Base-by-base conservation (phyloP, 768 basidiomycete genomes). In the Lentinula sp. region DNA sequence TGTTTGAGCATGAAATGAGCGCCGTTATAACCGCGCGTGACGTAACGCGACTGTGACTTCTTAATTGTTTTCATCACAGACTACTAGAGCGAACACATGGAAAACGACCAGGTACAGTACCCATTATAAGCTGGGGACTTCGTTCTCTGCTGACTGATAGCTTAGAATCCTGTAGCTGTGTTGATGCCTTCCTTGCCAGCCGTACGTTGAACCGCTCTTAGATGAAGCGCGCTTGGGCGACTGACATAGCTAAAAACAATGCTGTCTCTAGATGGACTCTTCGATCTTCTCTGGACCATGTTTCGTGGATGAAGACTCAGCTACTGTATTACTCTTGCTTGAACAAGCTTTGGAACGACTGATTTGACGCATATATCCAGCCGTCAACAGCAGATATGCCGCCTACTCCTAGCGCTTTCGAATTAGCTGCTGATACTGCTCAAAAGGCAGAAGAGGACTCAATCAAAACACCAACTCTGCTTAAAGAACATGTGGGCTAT, bases 221-320 rank as follows among this genome's bases (percentile, higher is more conserved):
- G 1, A 43, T 23, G 3, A 48, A 18, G 4, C 46, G 46, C 18
- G 18, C 16, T 16, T 15, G 15, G 10, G 39, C 15, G 28, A 40
- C 15, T 40, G 11, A 40, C 39, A 13, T 40, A 4, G 10, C 4
- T 13, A 16, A 16, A n/a, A 48, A 7, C 21, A 34, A 18, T 32
- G 6, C 15, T 11, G 21, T 40, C 5, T 18, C 13, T 37, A 40
- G 55, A 56, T 23, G 11, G 4, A 18, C n/a, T n/a, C 37, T 40
- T 40, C 40, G 18, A 43, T 68, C 42, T 67, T 68, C 53, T 63
- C 61, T 45, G 66, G 68, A 8, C 68, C 66, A 9, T 67, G 65
- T 55, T 69, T 69, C 63, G 69, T 66, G n/a, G 68, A 72, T 64
- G 34, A 62, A 16, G 62, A 62, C 11, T 54, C 68, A 56, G 8